Evolutionary conservation across 148 eudicot genomes (phyloP).

Genomic region (Agrostemma githago): DNA sequence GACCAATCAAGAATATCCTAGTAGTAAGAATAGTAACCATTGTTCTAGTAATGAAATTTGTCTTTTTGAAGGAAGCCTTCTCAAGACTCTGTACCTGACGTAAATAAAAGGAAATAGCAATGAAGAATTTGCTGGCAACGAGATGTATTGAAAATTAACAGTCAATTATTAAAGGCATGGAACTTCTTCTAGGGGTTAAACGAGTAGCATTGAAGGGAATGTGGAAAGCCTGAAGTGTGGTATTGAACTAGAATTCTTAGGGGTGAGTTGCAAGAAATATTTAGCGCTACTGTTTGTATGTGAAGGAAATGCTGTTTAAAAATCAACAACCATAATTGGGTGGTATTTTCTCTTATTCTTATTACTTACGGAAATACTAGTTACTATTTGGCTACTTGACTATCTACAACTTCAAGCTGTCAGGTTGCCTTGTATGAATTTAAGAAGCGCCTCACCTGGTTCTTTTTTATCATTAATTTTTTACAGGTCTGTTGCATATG

Average conservation of each 20-base stretch:
- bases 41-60: too few species aligned
- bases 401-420: too few species aligned
- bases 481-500: neutral
- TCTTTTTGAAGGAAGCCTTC: too few species aligned
- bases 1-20: too few species aligned
- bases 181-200: neutral
- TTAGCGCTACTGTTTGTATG: too few species aligned
- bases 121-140: neutral
- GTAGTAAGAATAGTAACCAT: too few species aligned
- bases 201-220: neutral
- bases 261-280: neutral
- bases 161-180: neutral
- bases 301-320: too few species aligned
- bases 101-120: neutral
- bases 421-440: neutral
- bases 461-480: neutral
- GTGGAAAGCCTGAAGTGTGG: neutral
- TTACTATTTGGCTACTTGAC: too few species aligned
- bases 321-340: too few species aligned
- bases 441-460: neutral
- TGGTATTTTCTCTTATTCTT: neutral
- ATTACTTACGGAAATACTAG: too few species aligned
- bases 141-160: neutral
- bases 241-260: neutral
- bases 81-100: too few species aligned